A percentile compares a stretch with the other conserved stretches of the same genome.
Conservation (phyloP, 129 eudicot species). For the Chrysanthemum seticuspe region DNA sequence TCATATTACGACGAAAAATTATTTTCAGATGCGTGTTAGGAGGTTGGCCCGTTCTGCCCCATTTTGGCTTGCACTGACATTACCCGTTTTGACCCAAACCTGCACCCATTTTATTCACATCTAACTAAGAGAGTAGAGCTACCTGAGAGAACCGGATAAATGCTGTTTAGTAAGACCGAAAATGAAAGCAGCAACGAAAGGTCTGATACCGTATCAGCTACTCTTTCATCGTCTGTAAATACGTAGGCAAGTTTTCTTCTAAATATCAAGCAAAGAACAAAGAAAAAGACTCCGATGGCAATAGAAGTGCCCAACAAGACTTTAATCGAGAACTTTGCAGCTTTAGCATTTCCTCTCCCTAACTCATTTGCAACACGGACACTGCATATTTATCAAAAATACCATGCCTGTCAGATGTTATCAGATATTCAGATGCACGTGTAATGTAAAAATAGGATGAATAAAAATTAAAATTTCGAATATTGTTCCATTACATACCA, state of each 20-base stretch:
- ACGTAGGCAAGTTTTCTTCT: slow-evolving; percentile 56
- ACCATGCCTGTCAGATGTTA: neutral
- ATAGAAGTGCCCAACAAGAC: slow-evolving; percentile 65
- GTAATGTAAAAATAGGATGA: too few relatives aligned
- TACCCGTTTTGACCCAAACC: neutral
- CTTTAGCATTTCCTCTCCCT: slow-evolving; percentile 85
- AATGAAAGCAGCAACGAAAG: slow-evolving; percentile 64
- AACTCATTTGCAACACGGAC: slow-evolving; percentile 91
- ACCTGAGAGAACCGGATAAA: slow-evolving; percentile 87
- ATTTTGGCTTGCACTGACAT: neutral
- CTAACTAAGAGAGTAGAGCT: slow-evolving; percentile 1
- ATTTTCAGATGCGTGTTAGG: neutral
- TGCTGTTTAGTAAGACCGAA: slow-evolving; percentile 69
- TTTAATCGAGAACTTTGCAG: slow-evolving; percentile 70
- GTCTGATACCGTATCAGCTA: slow-evolving; percentile 63
- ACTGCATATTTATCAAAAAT: slow-evolving; percentile 30
- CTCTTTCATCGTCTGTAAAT: slow-evolving; percentile 62
- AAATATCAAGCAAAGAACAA: slow-evolving; percentile 53
- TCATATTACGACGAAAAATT: too few relatives aligned
- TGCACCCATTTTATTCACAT: neutral
- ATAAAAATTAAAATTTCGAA: too few relatives aligned
- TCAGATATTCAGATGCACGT: too few relatives aligned
- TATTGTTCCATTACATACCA: slow-evolving; percentile 43
- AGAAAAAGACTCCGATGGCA: slow-evolving; percentile 57
- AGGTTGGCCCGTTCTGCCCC: neutral